Base-by-base conservation (phyloP, 768 basidiomycete species). In the Serendipita sp. region DNA sequence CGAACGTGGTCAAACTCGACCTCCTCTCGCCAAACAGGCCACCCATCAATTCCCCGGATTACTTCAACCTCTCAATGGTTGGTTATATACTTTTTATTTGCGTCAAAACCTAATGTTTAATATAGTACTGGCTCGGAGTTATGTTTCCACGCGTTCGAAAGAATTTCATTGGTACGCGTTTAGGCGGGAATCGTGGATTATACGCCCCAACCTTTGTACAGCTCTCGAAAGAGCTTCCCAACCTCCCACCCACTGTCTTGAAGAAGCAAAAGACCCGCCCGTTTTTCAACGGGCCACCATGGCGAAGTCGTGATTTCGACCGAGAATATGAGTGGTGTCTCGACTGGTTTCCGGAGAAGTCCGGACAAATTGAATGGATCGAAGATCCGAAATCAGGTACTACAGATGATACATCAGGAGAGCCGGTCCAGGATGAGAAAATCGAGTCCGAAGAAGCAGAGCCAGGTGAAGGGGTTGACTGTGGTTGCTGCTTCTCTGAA, bases 401-500 rank as follows among this genome's bases (percentile, higher is more conserved):
- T n/a, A n/a, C 23, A 33, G 18, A 44, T 37, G 1, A 31, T 71
- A 68, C 73, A 27, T 55, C 64, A 18, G 73, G 75, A 48, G 70
- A 74, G 40, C 66, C 73, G 44, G 72, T 73, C 55, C 72, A 76
- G 64, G 72, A 78, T n/a, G 78, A 77, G 45, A 74, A 76, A 29
- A 75, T 77, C 18, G 82, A 79, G 36, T 76, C 72, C 5, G 78
- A 78, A 5, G 71, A 69, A 33, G n/a, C 27, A 8, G 27, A 3
- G 5, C 68, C 64, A 13, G 75, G 73, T 1, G 80, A 77, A 60
- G 87, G 85, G 2, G 83, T 93, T 40, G 90, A 93, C 69, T 94
- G 92, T 69, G 87, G 86, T 11, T 94, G 91, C 69, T 96, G 92
- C 73, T 95, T 92, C 70, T 74, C 80, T 3, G 77, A 74, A 10